Base-by-base conservation (phyloP, 129 eudicot species). In the Solidago caesia region DNA sequence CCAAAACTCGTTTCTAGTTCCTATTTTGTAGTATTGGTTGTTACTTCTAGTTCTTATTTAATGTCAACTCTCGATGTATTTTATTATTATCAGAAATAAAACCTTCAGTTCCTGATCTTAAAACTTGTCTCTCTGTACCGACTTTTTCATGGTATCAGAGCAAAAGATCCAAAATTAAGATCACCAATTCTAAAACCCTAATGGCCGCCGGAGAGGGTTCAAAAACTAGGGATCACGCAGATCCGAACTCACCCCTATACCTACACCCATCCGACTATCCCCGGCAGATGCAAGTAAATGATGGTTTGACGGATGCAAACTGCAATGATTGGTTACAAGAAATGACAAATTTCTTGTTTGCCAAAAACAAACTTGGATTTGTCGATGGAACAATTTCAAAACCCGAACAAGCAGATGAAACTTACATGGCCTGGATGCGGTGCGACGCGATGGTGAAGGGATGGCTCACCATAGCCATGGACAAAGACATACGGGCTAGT, bases 331-430 rank as follows among this genome's bases (percentile, higher is more conserved):
- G 70, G 51, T 41, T 26, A 41, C 70, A 65, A 13, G 52, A 65
- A 11, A 65, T 65, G 52, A 12, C 14, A 16, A 65, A 65, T 14
- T 65, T 65, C 70, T 65, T 65, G 52, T 65, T 41, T 42, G 70
- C 52, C 51, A 65, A 43, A 14, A 65, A 65, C 70, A 65, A 65
- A 15, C 11, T 65, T 5, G 70, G 52, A 1, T 65, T 65, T 11
- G 14, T 65, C 0, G 4, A 65, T 13, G 70, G 27, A 5, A 10
- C 45, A 2, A 63, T 29, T 27, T 5, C 15, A 8, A 57, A 57
- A 15, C 63, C 39, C 7, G 10, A 42, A 25, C 2, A n/a, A 0
- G 13, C 21, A 53, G 15, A 53, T 1, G 14, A 53, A 10, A 33
- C 39, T 33, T n/a, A 11, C 14, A 53, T 11, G 59, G 1, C 11